These are phyloP conservation scores for Nothopassalora personata DNA, from an alignment of 2,329 filamentous ascomycete species.

Conservation along the genomic window DNA sequence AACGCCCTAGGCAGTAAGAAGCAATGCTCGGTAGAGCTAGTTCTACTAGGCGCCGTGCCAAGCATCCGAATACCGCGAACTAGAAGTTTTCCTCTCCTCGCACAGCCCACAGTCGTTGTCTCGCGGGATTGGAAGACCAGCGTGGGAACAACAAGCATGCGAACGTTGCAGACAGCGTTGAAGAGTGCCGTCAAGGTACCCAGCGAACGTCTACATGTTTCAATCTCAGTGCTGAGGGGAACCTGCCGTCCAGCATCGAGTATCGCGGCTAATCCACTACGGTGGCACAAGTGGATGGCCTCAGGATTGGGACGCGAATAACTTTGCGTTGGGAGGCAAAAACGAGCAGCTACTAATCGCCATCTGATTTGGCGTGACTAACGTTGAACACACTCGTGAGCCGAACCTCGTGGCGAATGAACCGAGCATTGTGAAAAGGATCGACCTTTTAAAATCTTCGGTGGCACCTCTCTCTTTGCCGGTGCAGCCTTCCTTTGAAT, in stretches of 20 bases:
- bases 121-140: background rate
- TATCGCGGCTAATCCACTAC: background rate
- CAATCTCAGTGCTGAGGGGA: too few relatives aligned
- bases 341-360: background rate
- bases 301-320: background rate
- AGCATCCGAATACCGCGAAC: background rate
- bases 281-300: background rate
- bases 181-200: background rate
- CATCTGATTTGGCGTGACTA: background rate
- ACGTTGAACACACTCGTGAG: background rate
- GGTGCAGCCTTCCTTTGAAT: background rate
- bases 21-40: background rate
- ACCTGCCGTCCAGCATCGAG: background rate
- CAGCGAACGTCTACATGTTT: background rate
- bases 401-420: background rate
- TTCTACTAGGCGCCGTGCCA: background rate
- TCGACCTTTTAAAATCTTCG: background rate
- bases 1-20: background rate
- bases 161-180: background rate
- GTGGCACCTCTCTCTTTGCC: background rate
- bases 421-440: background rate
- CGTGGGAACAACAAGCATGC: background rate
- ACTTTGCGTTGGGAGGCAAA: background rate
- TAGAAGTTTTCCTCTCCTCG: background rate
- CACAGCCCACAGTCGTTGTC: background rate